phyloP scores from a whole-genome alignment of 495 filamentous ascomycete species.

The Daldinia grandis region DNA sequence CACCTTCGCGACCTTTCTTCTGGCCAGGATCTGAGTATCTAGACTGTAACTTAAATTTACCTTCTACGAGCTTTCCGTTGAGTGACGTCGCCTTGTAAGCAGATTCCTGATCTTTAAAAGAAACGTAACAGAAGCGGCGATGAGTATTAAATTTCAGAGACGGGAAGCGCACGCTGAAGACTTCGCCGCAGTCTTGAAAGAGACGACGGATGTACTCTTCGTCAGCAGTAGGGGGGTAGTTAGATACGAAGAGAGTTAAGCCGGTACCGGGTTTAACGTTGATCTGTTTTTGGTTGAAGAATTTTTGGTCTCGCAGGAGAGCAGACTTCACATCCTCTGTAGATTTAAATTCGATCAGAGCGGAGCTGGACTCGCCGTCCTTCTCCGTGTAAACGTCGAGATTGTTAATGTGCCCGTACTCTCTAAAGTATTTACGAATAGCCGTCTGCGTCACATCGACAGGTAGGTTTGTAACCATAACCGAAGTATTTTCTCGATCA shows the following conservation, averaged over 20 bases:
- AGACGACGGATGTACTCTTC: constrained; percentile 79
- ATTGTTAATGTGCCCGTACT: constrained; percentile 83
- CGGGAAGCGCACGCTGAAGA: constrained; percentile 87
- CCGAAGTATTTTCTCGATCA: constrained; percentile 87
- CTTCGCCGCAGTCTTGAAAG: constrained; percentile 79
- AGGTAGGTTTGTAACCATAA: constrained; percentile 82
- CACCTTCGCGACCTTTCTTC: constrained; percentile 82
- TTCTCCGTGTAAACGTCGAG: constrained; percentile 69
- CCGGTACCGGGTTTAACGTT: constrained; percentile 74
- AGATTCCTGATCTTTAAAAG: constrained; percentile 72
- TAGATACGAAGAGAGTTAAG: constrained; percentile 87
- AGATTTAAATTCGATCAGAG: constrained; percentile 83
- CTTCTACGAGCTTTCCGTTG: constrained; percentile 71
- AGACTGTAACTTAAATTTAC: constrained; percentile 70
- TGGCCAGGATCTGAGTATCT: constrained; percentile 84
- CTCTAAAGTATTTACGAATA: constrained; percentile 87
- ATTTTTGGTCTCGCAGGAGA: constrained; percentile 80
- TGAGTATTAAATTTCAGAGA: constrained; percentile 87
- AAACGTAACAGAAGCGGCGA: constrained; percentile 93
- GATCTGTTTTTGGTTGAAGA: constrained; percentile 73
- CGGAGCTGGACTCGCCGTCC: constrained; percentile 67
- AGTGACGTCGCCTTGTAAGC: constrained; percentile 74
- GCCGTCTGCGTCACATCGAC: constrained; percentile 70
- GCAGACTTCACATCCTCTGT: constrained; percentile 82
- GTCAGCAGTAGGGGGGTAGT: constrained; percentile 87